phyloP scores from a whole-genome alignment of 345 rosid species.

The Abelmoschus esculentus region DNA sequence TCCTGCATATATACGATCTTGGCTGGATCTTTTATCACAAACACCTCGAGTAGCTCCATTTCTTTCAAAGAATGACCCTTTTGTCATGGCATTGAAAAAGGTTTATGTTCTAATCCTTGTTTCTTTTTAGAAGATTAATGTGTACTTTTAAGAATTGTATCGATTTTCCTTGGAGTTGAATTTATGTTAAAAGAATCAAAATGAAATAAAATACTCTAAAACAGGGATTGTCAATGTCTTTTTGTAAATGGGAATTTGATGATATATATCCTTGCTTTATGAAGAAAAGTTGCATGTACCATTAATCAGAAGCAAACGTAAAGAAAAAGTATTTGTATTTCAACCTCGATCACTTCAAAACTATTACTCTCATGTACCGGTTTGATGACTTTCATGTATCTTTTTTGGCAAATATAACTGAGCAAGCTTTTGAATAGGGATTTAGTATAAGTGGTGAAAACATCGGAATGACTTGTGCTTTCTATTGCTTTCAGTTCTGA shows the following conservation, averaged over 20 bases:
- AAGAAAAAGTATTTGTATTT: neutral
- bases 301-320: neutral
- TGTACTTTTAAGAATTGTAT: neutral
- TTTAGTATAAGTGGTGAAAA: neutral
- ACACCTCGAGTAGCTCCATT: slow-evolving; percentile 95
- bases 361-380: neutral
- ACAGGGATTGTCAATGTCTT: neutral
- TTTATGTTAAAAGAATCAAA: slow-evolving; percentile 4
- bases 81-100: slow-evolving; percentile 74
- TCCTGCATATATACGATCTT: slow-evolving; percentile 63
- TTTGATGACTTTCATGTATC: neutral
- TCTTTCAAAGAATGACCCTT: slow-evolving; percentile 80
- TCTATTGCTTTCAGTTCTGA: neutral
- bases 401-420: neutral
- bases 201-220: neutral
- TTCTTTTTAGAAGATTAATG: neutral
- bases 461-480: neutral
- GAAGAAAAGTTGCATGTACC: too few relatives aligned
- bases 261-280: neutral
- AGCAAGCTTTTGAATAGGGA: neutral
- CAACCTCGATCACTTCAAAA: neutral
- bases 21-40: slow-evolving; percentile 81
- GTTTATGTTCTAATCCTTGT: slow-evolving; percentile 22
- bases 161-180: neutral
- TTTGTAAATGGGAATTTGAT: neutral